phyloP scores from a whole-genome alignment of 2,329 filamentous ascomycete genomes.

The Cladosporium halotolerans region DNA sequence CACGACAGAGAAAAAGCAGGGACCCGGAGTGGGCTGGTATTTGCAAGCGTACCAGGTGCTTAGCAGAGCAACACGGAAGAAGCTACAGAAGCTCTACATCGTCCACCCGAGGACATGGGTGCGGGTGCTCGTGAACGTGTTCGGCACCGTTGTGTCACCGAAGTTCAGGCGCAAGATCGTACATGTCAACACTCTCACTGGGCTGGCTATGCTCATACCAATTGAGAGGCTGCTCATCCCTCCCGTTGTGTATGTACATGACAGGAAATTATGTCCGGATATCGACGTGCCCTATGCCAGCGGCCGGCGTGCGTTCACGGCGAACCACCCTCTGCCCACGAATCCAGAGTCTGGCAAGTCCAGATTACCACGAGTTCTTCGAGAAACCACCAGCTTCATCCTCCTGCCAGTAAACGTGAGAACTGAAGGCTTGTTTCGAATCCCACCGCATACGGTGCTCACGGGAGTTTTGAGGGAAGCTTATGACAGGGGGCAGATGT shows the following conservation, averaged over 20 bases:
- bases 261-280: slow-evolving; percentile 44
- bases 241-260: slow-evolving; percentile 48
- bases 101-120: slow-evolving; percentile 54
- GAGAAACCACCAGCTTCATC: slow-evolving; percentile 49
- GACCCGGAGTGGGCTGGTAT: slow-evolving; percentile 51
- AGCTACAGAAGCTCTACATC: slow-evolving; percentile 50
- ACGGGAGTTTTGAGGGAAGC: slow-evolving; percentile 48
- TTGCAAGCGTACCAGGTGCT: slow-evolving; percentile 53
- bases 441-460: slow-evolving; percentile 46
- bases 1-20: slow-evolving; percentile 40
- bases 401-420: slow-evolving; percentile 42
- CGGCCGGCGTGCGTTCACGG: slow-evolving; percentile 42
- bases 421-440: slow-evolving; percentile 49
- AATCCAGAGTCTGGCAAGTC: slow-evolving; percentile 36
- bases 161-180: slow-evolving; percentile 53
- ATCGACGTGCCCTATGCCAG: slow-evolving; percentile 42
- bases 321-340: slow-evolving; percentile 43
- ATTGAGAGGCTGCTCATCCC: slow-evolving; percentile 50
- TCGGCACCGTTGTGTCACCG: slow-evolving; percentile 51
- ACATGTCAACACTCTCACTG: slow-evolving; percentile 47
- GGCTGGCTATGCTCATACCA: slow-evolving; percentile 45
- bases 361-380: slow-evolving; percentile 46
- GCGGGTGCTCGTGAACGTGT: slow-evolving; percentile 49
- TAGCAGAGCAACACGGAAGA: slow-evolving; percentile 49
- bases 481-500: slow-evolving; percentile 50